Base-by-base conservation (phyloP, 148 eudicot genomes). In the Gaultheria prostrata region DNA sequence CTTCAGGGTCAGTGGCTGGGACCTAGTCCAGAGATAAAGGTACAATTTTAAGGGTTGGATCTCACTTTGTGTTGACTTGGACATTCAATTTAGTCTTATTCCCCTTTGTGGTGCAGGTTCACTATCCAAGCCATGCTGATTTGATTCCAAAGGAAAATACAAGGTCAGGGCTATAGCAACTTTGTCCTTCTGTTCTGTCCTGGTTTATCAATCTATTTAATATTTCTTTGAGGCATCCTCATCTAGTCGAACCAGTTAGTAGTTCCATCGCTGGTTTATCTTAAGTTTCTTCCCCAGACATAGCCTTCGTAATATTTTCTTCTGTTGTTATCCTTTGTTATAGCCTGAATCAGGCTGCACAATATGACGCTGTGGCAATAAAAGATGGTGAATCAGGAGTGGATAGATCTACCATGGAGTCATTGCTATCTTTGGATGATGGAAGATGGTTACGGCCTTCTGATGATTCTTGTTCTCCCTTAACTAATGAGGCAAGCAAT, bases 341-440 rank as follows among this genome's bases (percentile, higher is more conserved):
- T 84, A 94, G 95, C 85, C 90, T 89, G 83, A 86, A 87, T 84
- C 90, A 87, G 85, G 86, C 82, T 84, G 86, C 79, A 33, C 91
- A 88, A 81, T 83, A 87, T 87, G 91, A 89, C 73, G 83, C 82
- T 84, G 84, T 49, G 65, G 87, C 87, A 78, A 85, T 69, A 57
- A 88, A 90, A 76, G 91, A 89, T 88, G 91, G 69, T 28, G 81
- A 81, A 83, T 78, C 86, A 56, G 85, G 87, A 77, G 85, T 65
- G 51, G 94, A 92, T 77, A 84, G 28, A 65, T 91, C 93, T 32
- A 81, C 87, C 57, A 92, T 97, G 98, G 95, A 92, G 81, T 90
- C 97, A 82, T 85, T 97, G 72, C 92, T 97, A 76, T 94, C 99
- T 21, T 90, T 97, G 85, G 93, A 92, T 89, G 97, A 94, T 90